Evolutionary conservation across 805 yeast genomes (phyloP), one percentile per base, ranked within the genome.

Genomic region (Saccharomycopsis javanensis): DNA sequence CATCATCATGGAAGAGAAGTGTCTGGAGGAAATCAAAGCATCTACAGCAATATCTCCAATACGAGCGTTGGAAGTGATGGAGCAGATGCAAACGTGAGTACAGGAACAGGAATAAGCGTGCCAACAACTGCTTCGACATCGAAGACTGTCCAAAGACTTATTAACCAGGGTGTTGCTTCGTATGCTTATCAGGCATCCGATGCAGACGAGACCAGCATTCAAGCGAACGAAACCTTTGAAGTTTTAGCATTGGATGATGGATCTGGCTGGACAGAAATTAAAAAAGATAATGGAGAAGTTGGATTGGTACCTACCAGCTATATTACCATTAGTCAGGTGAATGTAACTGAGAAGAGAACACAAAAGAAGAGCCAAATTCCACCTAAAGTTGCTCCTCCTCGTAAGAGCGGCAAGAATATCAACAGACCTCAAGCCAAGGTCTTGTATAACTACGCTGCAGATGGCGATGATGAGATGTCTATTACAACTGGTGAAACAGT

Each of bases 241-340:
- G 76, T 92, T 3, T 56, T 83, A 0, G 82, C 79, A 53, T 72
- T 72, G 1, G 98, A 94, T 67, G 91, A 88, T 61, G 97, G 97
- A 0, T 82, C 88, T 16, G 99, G 99, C 0, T 92, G 99, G 99
- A 86, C 96, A 1, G 71, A 73, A 63, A 81, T 90, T 8, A 64
- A 63, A n/a, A 73, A 75, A n/a, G 61, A 72, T 1, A 66, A 68
- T 23, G 78, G 78, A 4, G 81, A 80, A 0, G 68, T 69, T 8
- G 99, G 99, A 0, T 74, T 91, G 42, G 97, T 91, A 3, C 99
- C 99, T 1, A 82, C 95, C 0, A 71, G 86, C 0, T 92, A 92
- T 67, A 69, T 91, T 5, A 82, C 83, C 60, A 68, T 83, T 37
- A 55, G 38, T 27, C 51, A 59, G 38, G 55, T 53, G 6, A 31